Conservation (phyloP, 2,329 filamentous ascomycete genomes). For the Acrocalymma vagum region DNA sequence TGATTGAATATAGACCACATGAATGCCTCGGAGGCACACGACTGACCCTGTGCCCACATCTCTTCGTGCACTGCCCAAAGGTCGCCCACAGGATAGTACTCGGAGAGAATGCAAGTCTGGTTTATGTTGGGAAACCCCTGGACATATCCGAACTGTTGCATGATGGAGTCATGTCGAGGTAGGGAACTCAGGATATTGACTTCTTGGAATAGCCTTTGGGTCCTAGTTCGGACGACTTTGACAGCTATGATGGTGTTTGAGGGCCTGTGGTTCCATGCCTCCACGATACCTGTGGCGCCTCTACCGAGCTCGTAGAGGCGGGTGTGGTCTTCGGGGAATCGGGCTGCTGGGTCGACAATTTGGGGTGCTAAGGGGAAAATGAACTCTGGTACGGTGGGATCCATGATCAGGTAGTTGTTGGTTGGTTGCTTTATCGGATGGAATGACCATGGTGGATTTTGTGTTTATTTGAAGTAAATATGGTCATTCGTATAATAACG, state of each 20-base stretch:
- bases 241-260: conserved; percentile 15
- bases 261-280: conserved; percentile 14
- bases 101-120: conserved; percentile 16
- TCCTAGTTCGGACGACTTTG: conserved; percentile 15
- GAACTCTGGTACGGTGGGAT: too few relatives aligned
- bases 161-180: conserved; percentile 17
- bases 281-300: conserved; percentile 19
- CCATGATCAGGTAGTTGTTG: too few relatives aligned
- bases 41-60: neutral
- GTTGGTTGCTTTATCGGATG: too few relatives aligned
- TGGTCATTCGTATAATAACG: too few relatives aligned
- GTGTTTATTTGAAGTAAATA: too few relatives aligned
- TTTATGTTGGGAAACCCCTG: conserved; percentile 2
- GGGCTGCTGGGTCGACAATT: conserved; percentile 5
- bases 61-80: conserved; percentile 12
- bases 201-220: conserved; percentile 11
- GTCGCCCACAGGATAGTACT: conserved; percentile 22
- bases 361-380: too few relatives aligned
- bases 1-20: conserved; percentile 27
- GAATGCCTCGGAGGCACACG: conserved; percentile 17
- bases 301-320: neutral
- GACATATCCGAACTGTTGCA: conserved; percentile 14
- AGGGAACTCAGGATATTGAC: conserved; percentile 17
- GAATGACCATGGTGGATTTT: too few relatives aligned
- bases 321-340: conserved; percentile 6